Evolutionary conservation across 805 yeast genomes (phyloP), one percentile per base, ranked within the genome.

Genomic region (Myxozyma sirexii): DNA sequence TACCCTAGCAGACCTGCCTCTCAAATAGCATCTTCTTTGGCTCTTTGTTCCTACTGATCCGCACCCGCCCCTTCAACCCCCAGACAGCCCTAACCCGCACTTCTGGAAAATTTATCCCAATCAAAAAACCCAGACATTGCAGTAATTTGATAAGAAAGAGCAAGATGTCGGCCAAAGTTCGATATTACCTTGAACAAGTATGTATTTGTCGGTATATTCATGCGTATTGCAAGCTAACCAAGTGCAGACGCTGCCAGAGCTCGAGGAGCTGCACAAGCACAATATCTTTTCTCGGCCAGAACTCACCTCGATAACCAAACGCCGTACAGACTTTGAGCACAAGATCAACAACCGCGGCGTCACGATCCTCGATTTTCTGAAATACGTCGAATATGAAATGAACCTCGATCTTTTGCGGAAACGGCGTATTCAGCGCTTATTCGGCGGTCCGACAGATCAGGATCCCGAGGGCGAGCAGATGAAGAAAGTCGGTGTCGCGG

Each of bases 291-390:
- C 84, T 43, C 88, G 88, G 67, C 21, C 44, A 67, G 99, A 94
- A 74, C 84, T 91, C 65, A 84, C 86, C 42, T 80, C 82, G 77
- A 87, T 94, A 55, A 90, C 93, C 90, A 86, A 94, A 75, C 83
- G 91, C 71, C 82, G 99, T 76, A 93, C 97, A 0, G 97, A 92
- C 74, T 94, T 91, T 69, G 99, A 94, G 75, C 97, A 94, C 72
- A 77, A 96, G 58, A 82, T 94, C 55, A 82, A 83, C 46, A 89
- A 96, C 44, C 81, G 98, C 73, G 96, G 94, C 0, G 83, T 92
- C 12, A 84, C 82, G 64, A 82, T 90, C 1, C 76, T 82, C 54
- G 98, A 93, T 72, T 96, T 85, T 70, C 71, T 89, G 57, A 82
- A 82, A 67, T 94, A 94, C 72, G 82, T 87, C 46, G 87, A 84